Percentiles rank a stretch among this genome's conserved stretches.
Conservation (phyloP, 2,329 filamentous ascomycete genomes). For the Diaporthe sp. region DNA sequence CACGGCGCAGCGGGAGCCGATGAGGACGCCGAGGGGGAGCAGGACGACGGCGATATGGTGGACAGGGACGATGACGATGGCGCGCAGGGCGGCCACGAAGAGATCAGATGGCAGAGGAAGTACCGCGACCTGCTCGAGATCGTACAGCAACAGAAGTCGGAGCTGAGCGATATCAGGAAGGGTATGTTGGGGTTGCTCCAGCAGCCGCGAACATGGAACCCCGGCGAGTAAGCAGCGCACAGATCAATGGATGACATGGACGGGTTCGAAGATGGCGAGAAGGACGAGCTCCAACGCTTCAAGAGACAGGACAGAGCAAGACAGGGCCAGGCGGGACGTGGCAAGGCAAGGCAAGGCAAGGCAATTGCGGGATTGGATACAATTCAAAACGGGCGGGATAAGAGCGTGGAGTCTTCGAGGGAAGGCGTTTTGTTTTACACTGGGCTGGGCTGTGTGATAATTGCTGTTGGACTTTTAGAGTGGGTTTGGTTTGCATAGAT, state of each 20-base stretch:
- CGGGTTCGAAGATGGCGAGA: background rate
- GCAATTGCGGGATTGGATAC: background rate
- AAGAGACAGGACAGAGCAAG: background rate
- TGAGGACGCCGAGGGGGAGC: constrained; percentile 35
- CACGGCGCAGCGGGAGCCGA: constrained; percentile 32
- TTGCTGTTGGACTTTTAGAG: background rate
- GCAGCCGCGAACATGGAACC: background rate
- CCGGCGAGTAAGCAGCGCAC: background rate
- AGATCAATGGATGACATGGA: background rate
- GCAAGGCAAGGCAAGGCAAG: background rate
- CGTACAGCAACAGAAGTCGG: constrained; percentile 68
- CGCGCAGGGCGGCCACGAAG: constrained; percentile 33
- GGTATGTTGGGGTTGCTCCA: constrained; percentile 50
- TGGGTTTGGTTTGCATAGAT: background rate
- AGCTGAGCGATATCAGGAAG: constrained; percentile 55
- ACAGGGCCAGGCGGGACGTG: background rate
- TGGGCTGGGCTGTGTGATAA: background rate
- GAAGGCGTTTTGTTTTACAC: constrained; percentile 1
- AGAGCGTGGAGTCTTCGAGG: constrained; percentile 6
- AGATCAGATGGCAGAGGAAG: constrained; percentile 60
- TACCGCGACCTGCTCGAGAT: constrained; percentile 69
- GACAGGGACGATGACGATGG: constrained; percentile 35
- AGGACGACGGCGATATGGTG: constrained; percentile 40
- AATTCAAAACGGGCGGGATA: background rate
- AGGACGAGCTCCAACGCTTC: background rate